These are phyloP conservation scores for Podila epicladia DNA, from an alignment of 192 early-diverging fungal species.

Conservation along the genomic window DNA sequence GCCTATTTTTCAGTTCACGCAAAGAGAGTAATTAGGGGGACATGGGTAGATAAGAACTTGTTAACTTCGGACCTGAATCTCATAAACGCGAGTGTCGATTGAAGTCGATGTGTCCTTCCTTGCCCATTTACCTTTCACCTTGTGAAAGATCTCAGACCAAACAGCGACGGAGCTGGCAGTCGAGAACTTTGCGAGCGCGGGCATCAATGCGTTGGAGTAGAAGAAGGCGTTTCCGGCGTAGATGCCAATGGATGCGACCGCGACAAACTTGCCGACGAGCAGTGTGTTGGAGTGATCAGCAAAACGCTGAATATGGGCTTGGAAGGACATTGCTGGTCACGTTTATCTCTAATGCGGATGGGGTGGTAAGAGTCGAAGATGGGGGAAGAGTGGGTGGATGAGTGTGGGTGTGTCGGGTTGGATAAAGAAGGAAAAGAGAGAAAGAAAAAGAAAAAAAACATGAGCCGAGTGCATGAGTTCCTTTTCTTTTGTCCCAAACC, in stretches of 20 bases:
- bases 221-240: slow-evolving; percentile 9
- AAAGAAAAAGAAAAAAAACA: neutral
- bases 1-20: slow-evolving; percentile 6
- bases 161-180: slow-evolving; percentile 14
- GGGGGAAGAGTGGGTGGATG: neutral
- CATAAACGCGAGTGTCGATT: no score
- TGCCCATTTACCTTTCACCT: slow-evolving; percentile 8
- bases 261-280: slow-evolving; percentile 17
- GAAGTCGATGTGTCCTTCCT: neutral
- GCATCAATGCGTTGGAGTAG: slow-evolving; percentile 17
- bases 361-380: neutral
- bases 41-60: neutral
- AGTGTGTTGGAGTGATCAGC: slow-evolving; percentile 14
- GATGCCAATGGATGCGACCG: slow-evolving; percentile 19
- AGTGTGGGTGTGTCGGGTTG: neutral
- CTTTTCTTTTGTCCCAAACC: neutral
- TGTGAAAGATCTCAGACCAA: slow-evolving; percentile 10
- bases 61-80: neutral
- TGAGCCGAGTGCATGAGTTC: neutral
- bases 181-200: slow-evolving; percentile 17
- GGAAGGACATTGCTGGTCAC: slow-evolving; percentile 4
- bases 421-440: neutral
- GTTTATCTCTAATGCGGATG: neutral
- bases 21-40: neutral
- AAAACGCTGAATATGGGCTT: slow-evolving; percentile 12